phyloP scores from a whole-genome alignment of 2,329 filamentous ascomycete genomes.

The Cucurbitaria berberidis region DNA sequence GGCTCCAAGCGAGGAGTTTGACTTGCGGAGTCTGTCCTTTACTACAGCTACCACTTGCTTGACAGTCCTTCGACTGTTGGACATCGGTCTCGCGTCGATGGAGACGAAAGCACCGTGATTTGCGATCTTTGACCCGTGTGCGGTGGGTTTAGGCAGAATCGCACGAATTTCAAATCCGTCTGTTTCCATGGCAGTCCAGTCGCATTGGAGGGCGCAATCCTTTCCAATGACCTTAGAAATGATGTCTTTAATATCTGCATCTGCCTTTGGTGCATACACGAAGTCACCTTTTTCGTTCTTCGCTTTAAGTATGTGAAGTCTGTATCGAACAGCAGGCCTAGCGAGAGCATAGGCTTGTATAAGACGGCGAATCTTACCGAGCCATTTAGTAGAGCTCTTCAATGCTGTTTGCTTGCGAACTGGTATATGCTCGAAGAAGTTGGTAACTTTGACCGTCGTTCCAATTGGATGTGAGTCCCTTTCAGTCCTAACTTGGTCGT shows the following conservation, averaged over 20 bases:
- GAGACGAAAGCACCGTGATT: constrained; percentile 65
- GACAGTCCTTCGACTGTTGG: constrained; percentile 59
- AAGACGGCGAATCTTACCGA: constrained; percentile 65
- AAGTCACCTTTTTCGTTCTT: constrained; percentile 61
- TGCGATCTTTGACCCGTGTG: constrained; percentile 49
- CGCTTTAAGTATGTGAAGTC: constrained; percentile 64
- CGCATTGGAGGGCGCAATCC: constrained; percentile 62
- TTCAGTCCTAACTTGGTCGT: constrained; percentile 28
- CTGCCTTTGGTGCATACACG: constrained; percentile 65
- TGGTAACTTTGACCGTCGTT: constrained; percentile 67
- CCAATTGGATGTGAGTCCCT: constrained; percentile 65
- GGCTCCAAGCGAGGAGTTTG: constrained; percentile 26
- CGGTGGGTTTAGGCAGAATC: constrained; percentile 62
- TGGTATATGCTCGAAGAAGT: constrained; percentile 66
- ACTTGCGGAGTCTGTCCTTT: constrained; percentile 56
- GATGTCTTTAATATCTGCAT: constrained; percentile 62
- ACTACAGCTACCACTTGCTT: constrained; percentile 66
- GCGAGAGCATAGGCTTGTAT: constrained; percentile 71
- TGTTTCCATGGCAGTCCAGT: constrained; percentile 47
- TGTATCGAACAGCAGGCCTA: constrained; percentile 66
- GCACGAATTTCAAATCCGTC: constrained; percentile 60
- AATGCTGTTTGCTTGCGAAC: constrained; percentile 66
- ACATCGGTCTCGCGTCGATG: constrained; percentile 71
- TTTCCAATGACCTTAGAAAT: constrained; percentile 67
- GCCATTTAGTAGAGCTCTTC: constrained; percentile 63